A percentile compares a stretch with the other conserved stretches of the same genome.
Evolutionary conservation across 306 rosid genomes (phyloP).

Genomic region (Cotoneaster glaucophyllus): DNA sequence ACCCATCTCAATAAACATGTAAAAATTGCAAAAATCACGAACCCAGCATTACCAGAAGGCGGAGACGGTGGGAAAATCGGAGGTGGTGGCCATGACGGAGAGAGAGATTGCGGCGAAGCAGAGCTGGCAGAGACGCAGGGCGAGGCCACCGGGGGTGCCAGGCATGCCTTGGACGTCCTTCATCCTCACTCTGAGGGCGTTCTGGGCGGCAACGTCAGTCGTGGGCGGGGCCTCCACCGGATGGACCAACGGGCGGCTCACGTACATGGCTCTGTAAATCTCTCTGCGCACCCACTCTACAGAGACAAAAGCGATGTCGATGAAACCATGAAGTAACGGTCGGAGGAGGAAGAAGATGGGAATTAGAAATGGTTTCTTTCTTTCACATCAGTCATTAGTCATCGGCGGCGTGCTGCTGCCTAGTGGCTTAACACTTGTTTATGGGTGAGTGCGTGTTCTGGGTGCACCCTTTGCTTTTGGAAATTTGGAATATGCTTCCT

Average conservation of each 20-base stretch:
- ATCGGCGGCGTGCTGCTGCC: background rate
- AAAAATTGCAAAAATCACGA: background rate
- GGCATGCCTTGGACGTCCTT: slow-evolving; percentile 47
- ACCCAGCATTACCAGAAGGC: slow-evolving; percentile 30
- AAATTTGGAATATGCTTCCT: background rate
- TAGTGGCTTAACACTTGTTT: background rate
- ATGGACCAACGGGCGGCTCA: slow-evolving; percentile 43
- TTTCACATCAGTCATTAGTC: background rate
- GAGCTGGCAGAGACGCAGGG: slow-evolving; percentile 33
- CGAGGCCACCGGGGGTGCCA: slow-evolving; percentile 32
- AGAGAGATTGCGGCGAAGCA: slow-evolving; percentile 26
- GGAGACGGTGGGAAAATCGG: slow-evolving; percentile 28
- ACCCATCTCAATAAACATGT: background rate
- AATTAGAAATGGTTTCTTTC: background rate
- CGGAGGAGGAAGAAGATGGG: background rate
- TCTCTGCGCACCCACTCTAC: background rate
- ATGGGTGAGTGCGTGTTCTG: background rate
- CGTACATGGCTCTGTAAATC: slow-evolving; percentile 6
- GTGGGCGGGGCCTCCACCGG: slow-evolving; percentile 36
- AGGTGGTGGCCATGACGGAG: slow-evolving; percentile 31
- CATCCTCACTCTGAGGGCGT: slow-evolving; percentile 25
- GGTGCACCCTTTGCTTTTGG: background rate
- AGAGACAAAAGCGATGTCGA: background rate
- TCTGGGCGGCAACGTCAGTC: slow-evolving; percentile 15
- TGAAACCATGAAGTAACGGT: background rate